phyloP scores from a whole-genome alignment of 192 early-diverging fungal genomes.

The Entomortierella lignicola region DNA sequence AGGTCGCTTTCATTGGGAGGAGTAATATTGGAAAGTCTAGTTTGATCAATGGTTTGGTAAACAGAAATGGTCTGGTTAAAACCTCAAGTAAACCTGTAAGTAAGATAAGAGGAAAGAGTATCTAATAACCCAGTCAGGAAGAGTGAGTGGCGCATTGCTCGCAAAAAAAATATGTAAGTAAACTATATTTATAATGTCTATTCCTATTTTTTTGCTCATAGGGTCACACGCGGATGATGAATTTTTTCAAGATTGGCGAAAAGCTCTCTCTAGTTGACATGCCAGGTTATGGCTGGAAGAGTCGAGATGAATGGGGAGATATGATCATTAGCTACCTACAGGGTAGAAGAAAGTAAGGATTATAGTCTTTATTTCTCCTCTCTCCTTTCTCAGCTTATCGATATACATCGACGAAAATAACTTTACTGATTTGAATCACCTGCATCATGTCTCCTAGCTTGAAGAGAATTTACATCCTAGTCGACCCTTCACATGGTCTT shows the following conservation, averaged over 20 bases:
- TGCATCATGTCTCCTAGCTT: constrained; percentile 33
- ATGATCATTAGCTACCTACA: constrained; percentile 59
- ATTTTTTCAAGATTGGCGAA: constrained; percentile 63
- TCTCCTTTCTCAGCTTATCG: background rate
- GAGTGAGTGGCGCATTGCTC: too few species aligned
- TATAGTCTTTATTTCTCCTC: background rate
- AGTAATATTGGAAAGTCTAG: constrained; percentile 72
- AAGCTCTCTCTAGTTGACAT: constrained; percentile 63
- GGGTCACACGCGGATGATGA: constrained; percentile 66
- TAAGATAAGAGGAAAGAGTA: background rate
- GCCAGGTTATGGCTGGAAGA: constrained; percentile 67
- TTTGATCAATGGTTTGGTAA: constrained; percentile 62
- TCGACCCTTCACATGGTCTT: constrained; percentile 60
- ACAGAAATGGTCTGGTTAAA: constrained; percentile 61
- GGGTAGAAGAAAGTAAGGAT: constrained; percentile 54
- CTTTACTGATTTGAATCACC: background rate
- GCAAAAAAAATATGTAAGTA: background rate
- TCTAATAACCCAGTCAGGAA: too few species aligned
- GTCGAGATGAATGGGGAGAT: constrained; percentile 64
- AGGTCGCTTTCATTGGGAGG: constrained; percentile 67
- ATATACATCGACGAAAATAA: background rate
- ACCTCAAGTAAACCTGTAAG: constrained; percentile 67
- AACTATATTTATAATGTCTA: background rate
- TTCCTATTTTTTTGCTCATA: constrained; percentile 21
- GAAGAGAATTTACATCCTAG: constrained; percentile 57